Evolutionary conservation across 805 yeast species (phyloP).

Genomic region (Tetrapisispora phaffii): DNA sequence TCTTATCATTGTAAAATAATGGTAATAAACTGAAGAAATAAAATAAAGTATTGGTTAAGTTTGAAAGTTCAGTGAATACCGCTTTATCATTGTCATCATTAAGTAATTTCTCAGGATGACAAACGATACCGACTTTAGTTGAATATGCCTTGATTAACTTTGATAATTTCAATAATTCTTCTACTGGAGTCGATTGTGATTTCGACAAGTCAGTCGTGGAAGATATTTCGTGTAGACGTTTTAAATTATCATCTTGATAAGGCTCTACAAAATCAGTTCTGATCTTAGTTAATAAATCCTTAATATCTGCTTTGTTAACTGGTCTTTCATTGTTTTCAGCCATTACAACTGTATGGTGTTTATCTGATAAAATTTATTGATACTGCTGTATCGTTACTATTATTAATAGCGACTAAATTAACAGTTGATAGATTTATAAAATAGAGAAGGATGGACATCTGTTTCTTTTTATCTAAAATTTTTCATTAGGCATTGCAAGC

Average conservation of each 20-base stretch:
- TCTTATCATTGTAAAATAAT: slow-evolving; percentile 18
- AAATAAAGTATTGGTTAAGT: slow-evolving; percentile 20
- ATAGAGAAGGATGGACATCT: too few relatives aligned
- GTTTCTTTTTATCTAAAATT: background rate
- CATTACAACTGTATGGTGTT: slow-evolving; percentile 3
- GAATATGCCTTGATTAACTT: slow-evolving; percentile 61
- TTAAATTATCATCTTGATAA: slow-evolving; percentile 10
- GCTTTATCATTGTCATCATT: slow-evolving; percentile 15
- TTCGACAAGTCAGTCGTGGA: slow-evolving; percentile 13
- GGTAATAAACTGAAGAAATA: slow-evolving; percentile 22
- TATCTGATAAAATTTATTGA: too few relatives aligned
- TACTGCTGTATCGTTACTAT: background rate
- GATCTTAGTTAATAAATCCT: slow-evolving; percentile 15
- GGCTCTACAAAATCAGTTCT: slow-evolving; percentile 18
- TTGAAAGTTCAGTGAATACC: slow-evolving; percentile 22
- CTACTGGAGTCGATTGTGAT: slow-evolving; percentile 18
- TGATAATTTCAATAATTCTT: slow-evolving; percentile 50
- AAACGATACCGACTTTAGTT: slow-evolving; percentile 46
- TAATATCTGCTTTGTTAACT: slow-evolving; percentile 43
- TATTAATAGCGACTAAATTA: too few relatives aligned
- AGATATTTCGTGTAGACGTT: slow-evolving; percentile 13
- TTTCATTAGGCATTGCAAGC: background rate
- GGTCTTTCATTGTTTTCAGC: background rate
- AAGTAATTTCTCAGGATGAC: slow-evolving; percentile 15
- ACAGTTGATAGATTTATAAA: too few relatives aligned